phyloP scores from a whole-genome alignment of 148 eudicot species.

The Drosera capensis region DNA sequence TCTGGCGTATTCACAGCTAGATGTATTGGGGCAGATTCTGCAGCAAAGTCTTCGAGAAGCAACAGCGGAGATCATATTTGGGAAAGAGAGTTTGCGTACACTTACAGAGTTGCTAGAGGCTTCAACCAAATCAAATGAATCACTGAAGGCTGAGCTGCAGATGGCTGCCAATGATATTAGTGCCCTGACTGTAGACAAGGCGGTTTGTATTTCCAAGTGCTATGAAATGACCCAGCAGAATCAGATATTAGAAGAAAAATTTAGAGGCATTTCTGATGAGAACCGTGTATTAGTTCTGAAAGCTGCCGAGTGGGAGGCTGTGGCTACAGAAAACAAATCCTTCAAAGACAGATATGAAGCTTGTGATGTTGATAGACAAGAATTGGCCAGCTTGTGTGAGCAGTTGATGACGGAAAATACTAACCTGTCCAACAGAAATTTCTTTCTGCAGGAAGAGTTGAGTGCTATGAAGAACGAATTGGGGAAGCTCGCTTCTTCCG shows the following conservation, averaged over 20 bases:
- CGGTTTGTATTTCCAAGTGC: conserved; percentile 19
- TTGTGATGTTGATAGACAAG: conserved; percentile 39
- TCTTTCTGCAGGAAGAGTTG: conserved; percentile 39
- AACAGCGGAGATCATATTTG: conserved; percentile 15
- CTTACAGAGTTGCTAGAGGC: conserved; percentile 39
- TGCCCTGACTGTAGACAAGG: conserved; percentile 31
- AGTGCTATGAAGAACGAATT: conserved; percentile 18
- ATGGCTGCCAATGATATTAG: conserved; percentile 31
- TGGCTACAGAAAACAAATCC: conserved; percentile 23
- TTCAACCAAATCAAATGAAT: conserved; percentile 32
- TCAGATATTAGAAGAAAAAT: conserved; percentile 36
- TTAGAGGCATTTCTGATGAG: conserved; percentile 32
- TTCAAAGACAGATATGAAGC: conserved; percentile 37
- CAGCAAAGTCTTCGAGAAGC: conserved; percentile 51
- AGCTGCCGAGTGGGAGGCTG: conserved; percentile 36
- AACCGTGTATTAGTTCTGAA: conserved; percentile 32
- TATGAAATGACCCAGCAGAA: conserved; percentile 43
- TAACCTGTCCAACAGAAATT: conserved; percentile 26
- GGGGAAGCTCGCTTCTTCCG: conserved; percentile 21
- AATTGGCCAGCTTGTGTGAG: conserved; percentile 29
- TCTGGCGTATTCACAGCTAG: conserved; percentile 39
- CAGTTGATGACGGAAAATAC: conserved; percentile 22
- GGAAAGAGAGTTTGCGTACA: conserved; percentile 25
- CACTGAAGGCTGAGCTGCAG: conserved; percentile 40
- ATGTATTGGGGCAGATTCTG: conserved; percentile 49